phyloP scores from a whole-genome alignment of 2,329 filamentous ascomycete genomes.

The Ascosphaera pollenicola region DNA sequence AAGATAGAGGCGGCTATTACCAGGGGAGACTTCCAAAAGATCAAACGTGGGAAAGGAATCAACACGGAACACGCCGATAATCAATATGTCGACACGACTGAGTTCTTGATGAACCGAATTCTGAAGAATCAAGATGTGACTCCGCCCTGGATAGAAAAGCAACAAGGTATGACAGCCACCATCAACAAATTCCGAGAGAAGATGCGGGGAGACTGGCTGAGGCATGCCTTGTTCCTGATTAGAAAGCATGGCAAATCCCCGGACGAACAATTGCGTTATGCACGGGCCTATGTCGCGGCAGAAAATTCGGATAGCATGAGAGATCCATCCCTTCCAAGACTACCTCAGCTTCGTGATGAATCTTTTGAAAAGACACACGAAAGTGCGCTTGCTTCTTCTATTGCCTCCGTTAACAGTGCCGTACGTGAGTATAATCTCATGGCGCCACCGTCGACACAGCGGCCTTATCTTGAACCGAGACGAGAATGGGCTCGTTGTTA shows the following conservation, averaged over 20 bases:
- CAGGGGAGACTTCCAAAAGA: constrained; percentile 68
- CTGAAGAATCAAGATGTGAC: constrained; percentile 91
- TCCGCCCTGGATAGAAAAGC: constrained; percentile 97
- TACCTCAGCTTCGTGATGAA: background rate
- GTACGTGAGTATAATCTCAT: constrained; percentile 55
- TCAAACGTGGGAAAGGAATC: constrained; percentile 58
- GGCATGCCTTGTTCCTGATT: constrained; percentile 61
- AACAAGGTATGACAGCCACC: constrained; percentile 62
- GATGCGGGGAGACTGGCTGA: constrained; percentile 63
- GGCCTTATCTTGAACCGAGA: constrained; percentile 68
- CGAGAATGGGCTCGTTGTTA: constrained; percentile 68
- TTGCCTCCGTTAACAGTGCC: background rate
- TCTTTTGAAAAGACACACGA: constrained; percentile 29
- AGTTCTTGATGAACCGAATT: constrained; percentile 98
- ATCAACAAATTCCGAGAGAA: constrained; percentile 47
- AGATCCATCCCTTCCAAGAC: constrained; percentile 3
- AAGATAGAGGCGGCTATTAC: constrained; percentile 87
- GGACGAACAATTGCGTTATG: constrained; percentile 47
- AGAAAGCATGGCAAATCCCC: constrained; percentile 54
- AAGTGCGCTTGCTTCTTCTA: background rate
- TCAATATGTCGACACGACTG: constrained; percentile 85
- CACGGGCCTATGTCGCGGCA: constrained; percentile 51
- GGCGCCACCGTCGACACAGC: constrained; percentile 77
- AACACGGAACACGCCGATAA: constrained; percentile 49
- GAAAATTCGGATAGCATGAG: constrained; percentile 33